These are phyloP conservation scores for Aspergillus brasiliensis DNA, from an alignment of 2,329 filamentous ascomycete species.

Conservation along the genomic window DNA sequence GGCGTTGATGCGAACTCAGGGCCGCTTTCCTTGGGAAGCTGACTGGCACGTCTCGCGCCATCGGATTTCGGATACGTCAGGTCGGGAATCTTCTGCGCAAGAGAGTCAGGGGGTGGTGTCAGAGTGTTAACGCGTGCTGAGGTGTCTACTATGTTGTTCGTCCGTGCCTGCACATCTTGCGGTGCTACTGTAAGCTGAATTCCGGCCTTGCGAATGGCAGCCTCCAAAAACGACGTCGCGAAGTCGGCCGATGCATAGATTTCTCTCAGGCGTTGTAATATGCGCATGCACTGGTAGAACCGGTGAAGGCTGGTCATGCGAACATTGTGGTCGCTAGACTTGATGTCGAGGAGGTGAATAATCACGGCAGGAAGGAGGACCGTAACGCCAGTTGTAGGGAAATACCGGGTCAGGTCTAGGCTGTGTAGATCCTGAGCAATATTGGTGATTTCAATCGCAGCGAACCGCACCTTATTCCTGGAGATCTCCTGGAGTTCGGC, in stretches of 20 bases:
- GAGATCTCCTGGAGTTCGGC: slow-evolving; percentile 80
- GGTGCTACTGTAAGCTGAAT: slow-evolving; percentile 65
- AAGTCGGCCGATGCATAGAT: slow-evolving; percentile 95
- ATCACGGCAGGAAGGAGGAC: slow-evolving; percentile 91
- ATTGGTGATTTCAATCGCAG: slow-evolving; percentile 80
- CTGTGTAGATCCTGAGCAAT: slow-evolving; percentile 77
- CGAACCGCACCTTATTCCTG: slow-evolving; percentile 77
- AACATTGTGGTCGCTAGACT: slow-evolving; percentile 72
- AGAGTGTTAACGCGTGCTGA: slow-evolving; percentile 34
- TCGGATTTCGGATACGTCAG: slow-evolving; percentile 38
- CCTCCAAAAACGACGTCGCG: slow-evolving; percentile 91
- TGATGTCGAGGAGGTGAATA: slow-evolving; percentile 90
- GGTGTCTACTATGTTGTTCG: slow-evolving; percentile 20
- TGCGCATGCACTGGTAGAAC: slow-evolving; percentile 89
- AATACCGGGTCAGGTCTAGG: slow-evolving; percentile 71
- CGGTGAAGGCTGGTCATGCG: slow-evolving; percentile 74
- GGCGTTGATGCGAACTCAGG: slow-evolving; percentile 42
- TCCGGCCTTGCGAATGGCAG: slow-evolving; percentile 82
- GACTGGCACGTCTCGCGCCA: slow-evolving; percentile 19
- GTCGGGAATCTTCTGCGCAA: slow-evolving; percentile 43
- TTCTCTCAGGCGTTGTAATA: slow-evolving; percentile 83
- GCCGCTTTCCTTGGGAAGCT: slow-evolving; percentile 26
- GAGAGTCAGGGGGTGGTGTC: slow-evolving; percentile 45
- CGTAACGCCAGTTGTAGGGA: slow-evolving; percentile 88
- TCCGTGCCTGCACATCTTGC: slow-evolving; percentile 32